Percentiles rank a stretch among this genome's conserved stretches.
Conservation (phyloP, 805 yeast species). For the Candida insectorum region DNA sequence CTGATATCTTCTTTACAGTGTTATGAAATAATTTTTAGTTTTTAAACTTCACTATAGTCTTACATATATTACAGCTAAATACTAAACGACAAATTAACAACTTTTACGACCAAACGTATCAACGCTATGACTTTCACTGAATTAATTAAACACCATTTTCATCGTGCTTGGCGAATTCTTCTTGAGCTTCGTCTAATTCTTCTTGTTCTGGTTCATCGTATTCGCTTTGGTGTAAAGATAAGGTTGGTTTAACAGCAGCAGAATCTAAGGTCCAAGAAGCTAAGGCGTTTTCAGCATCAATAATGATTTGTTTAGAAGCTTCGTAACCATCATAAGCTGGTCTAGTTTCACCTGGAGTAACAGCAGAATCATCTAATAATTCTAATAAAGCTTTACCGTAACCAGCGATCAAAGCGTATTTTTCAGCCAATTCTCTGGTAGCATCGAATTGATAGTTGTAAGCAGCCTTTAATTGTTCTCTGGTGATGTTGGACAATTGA, state of each 20-base stretch:
- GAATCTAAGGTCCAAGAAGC: constrained; percentile 82
- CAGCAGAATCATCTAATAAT: constrained; percentile 79
- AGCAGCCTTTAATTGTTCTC: constrained; percentile 83
- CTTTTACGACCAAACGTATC: no score
- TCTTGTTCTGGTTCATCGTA: constrained; percentile 45
- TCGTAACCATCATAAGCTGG: constrained; percentile 87
- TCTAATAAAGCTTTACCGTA: constrained; percentile 85
- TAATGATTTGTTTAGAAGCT: constrained; percentile 82
- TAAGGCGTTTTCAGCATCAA: constrained; percentile 80
- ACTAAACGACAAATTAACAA: no score
- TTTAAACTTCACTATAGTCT: no score
- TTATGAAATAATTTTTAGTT: no score
- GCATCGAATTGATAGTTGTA: constrained; percentile 84
- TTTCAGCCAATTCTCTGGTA: constrained; percentile 80
- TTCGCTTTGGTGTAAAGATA: constrained; percentile 44
- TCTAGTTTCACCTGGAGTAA: constrained; percentile 90
- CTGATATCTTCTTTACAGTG: no score
- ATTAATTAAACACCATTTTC: no score
- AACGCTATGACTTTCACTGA: no score
- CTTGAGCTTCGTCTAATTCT: constrained; percentile 48
- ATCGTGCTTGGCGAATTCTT: constrained; percentile 50
- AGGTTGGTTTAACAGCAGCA: constrained; percentile 79
- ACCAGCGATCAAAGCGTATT: constrained; percentile 81
- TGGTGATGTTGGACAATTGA: constrained; percentile 81
- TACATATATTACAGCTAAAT: no score